Evolutionary conservation across 2,329 filamentous ascomycete species (phyloP), one percentile per base, ranked within the genome.

Genomic region (Sphaerulina populicola): DNA sequence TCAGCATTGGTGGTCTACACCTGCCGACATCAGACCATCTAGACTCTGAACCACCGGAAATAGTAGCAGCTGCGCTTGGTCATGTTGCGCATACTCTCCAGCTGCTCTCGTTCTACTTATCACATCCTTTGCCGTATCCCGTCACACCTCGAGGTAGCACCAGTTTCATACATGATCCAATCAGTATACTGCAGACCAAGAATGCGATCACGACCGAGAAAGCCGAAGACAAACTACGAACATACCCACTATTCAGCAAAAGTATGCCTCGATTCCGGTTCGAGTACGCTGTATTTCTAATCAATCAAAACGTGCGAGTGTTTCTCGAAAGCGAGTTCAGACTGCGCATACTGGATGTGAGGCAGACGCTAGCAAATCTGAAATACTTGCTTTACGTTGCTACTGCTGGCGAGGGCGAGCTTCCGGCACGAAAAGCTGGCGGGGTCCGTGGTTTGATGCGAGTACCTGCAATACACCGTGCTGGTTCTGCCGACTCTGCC

Each of bases 201-300:
- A 49, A 53, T 3, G 49, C 58, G 14, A 54, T 57, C 11, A 54
- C 57, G 8, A 54, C 44, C 8, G 54, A 55, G 38, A 57, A 52
- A 8, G 58, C 59, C 44, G 62, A 63, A 33, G 51, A 46, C 1
- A 55, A 53, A 14, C 49, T 63, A 10, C 73, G 58, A 66, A 79
- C 49, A 31, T 98, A 94, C 62, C 93, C 93, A 0, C 77, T 98
- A 0, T 90, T 90, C 68, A 69, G 86, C 72, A 75, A 74, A 53
- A 77, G 79, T 64, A 81, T 88, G 0, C 65, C 66, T 6, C 81
- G 89, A 41, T 97, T 91, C 72, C 83, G 91, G 2, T 97, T 97
- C 68, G 91, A 97, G 62, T 98, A 97, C 67, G 93, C 77, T 9
- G 93, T 95, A 65, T 98, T 97, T 62, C 73, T 97, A n/a, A 77